Conservation (phyloP, 2,329 filamentous ascomycete genomes). For the Diaporthe batatas region DNA sequence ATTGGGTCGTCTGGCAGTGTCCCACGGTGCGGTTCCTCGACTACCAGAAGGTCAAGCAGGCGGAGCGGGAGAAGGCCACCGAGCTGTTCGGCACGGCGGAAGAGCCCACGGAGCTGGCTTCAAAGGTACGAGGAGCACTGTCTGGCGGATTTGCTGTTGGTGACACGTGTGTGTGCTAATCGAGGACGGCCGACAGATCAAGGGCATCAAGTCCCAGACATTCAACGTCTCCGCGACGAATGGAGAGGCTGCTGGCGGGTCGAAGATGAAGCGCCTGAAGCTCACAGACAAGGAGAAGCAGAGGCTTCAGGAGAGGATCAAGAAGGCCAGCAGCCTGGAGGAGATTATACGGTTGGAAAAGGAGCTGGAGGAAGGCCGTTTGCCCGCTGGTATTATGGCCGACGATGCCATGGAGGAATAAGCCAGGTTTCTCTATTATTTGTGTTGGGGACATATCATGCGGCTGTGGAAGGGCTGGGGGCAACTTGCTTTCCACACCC, state of each 20-base stretch:
- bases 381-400: constrained; percentile 76
- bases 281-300: constrained; percentile 90
- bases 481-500: not conserved
- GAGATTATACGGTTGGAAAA: constrained; percentile 94
- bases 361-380: constrained; percentile 87
- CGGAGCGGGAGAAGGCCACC: constrained; percentile 80
- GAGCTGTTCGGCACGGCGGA: constrained; percentile 87
- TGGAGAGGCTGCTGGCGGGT: constrained; percentile 58
- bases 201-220: constrained; percentile 84
- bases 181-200: constrained; percentile 70
- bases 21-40: constrained; percentile 91
- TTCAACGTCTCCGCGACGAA: constrained; percentile 70
- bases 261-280: constrained; percentile 82
- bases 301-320: constrained; percentile 87
- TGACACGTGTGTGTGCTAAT: constrained; percentile 34
- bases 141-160: not conserved
- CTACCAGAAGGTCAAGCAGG: constrained; percentile 90
- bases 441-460: constrained; percentile 46
- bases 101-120: constrained; percentile 84
- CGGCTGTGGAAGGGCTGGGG: not conserved
- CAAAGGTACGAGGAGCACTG: constrained; percentile 63
- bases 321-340: constrained; percentile 87
- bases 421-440: constrained; percentile 69
- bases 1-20: constrained; percentile 90
- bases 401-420: constrained; percentile 74